Evolutionary conservation across 441 rosid genomes (phyloP), one percentile per base, ranked within the genome.

Genomic region (Populus hybrid): DNA sequence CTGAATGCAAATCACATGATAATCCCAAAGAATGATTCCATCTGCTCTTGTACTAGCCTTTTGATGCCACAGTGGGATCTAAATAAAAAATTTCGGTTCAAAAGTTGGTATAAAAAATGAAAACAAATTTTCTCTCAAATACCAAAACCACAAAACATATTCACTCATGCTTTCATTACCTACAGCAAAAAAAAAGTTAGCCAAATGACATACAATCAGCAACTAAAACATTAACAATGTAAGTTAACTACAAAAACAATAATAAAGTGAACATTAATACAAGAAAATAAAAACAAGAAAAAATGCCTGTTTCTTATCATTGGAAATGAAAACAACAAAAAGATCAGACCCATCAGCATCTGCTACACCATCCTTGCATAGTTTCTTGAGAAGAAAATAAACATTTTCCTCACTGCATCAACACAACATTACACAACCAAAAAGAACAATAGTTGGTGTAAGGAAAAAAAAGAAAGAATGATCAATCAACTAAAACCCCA

Each of bases 51-150:
- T 53, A 81, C 95, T 94, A 61, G 95, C 95, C 87, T 92, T 90
- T 79, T 92, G 97, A 90, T 94, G 87, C 99, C 99, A 94, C 42
- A 92, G 78, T 20, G 99, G 97, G 80, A 92, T 84, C 98, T 94
- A 75, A 75, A 82, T 16, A 64, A 26, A 65, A 76, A 21, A 14
- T 61, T 68, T 35, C 38, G 63, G 73, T 69, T 66, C 12, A 16
- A 67, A 73, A 78, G 68, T 59, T 50, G 72, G 31, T 42, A 73
- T 64, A 21, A 20, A 6, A 68, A 73, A 9, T 45, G 56, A 45
- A 6, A 45, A 1, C 56, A 45, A 45, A 14, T 35, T 45, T 23
- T n/a, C n/a, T 16, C 26, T 24, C 23, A 9, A 10, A 11, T 24
- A 40, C 66, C 14, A 23, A 40, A 74, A 56, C n/a, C 24, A 38